These are phyloP conservation scores for Cladophialophora psammophila DNA, from an alignment of 2,329 filamentous ascomycete species.

Conservation along the genomic window DNA sequence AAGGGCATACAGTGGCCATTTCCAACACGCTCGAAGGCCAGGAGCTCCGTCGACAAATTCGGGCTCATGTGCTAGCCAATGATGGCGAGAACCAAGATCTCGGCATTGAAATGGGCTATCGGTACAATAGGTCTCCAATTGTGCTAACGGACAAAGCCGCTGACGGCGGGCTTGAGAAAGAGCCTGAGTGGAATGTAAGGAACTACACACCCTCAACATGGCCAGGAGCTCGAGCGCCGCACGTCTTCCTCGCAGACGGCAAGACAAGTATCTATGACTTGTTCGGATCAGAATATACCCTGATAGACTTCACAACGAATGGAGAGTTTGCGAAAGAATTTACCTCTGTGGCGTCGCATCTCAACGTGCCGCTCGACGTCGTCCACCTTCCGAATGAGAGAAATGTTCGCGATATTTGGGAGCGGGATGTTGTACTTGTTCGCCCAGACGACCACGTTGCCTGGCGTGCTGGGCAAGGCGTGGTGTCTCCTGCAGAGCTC, in stretches of 20 bases:
- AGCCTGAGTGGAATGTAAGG: conserved; percentile 31
- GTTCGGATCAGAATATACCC: conserved; percentile 30
- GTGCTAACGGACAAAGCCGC: conserved; percentile 24
- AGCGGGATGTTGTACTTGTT: conserved; percentile 14
- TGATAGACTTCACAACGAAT: conserved; percentile 35
- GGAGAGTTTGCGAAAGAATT: conserved; percentile 4
- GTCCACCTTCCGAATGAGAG: conserved; percentile 9
- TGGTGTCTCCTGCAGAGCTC: conserved; percentile 35
- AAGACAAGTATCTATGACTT: conserved; percentile 42
- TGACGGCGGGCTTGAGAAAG: conserved; percentile 13
- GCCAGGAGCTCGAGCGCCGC: conserved; percentile 45
- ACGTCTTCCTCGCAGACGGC: conserved; percentile 44
- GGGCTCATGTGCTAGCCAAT: conserved; percentile 6
- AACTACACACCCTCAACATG: conserved; percentile 43
- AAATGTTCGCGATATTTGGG: conserved; percentile 3
- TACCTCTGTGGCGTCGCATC: no score
- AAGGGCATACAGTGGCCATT: background rate
- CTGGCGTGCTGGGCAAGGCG: background rate
- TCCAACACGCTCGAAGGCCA: conserved; percentile 10
- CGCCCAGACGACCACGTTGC: conserved; percentile 12
- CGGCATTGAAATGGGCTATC: conserved; percentile 40
- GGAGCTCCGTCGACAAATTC: conserved; percentile 9
- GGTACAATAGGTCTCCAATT: conserved; percentile 36
- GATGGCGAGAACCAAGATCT: conserved; percentile 32
- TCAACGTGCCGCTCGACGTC: background rate